Conservation (phyloP, 192 early-diverging fungal species). For the Backusella tuberculispora region DNA sequence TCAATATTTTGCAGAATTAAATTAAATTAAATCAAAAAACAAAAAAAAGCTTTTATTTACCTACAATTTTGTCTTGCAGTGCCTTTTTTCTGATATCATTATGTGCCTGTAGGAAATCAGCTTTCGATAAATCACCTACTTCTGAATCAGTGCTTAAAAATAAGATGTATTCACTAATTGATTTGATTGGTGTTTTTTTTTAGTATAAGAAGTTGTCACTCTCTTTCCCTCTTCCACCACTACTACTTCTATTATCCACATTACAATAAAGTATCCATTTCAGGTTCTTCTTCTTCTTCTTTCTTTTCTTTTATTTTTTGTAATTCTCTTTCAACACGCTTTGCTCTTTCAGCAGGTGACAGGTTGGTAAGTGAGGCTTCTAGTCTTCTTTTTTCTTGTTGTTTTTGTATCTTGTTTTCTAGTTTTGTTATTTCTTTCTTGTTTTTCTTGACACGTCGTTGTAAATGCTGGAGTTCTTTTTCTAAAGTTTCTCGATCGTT, state of each 20-base stretch:
- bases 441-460: background rate
- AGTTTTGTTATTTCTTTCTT: background rate
- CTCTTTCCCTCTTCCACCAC: too few species aligned
- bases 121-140: constrained; percentile 15
- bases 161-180: constrained; percentile 23
- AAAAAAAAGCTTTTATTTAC: background rate
- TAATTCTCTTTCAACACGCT: constrained; percentile 5
- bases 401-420: background rate
- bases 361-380: constrained; percentile 20
- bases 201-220: background rate
- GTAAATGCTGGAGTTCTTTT: background rate
- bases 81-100: constrained; percentile 21
- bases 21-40: background rate
- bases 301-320: background rate
- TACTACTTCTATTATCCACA: background rate
- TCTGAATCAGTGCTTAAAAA: constrained; percentile 9
- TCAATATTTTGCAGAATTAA: background rate
- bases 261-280: constrained; percentile 25
- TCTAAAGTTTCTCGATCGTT: background rate
- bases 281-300: constrained; percentile 18
- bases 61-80: constrained; percentile 12
- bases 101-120: constrained; percentile 12
- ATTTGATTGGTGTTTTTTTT: background rate
- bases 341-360: constrained; percentile 34
- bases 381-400: background rate